Evolutionary conservation across 2,329 filamentous ascomycete species (phyloP).

Genomic region (Beauveria sp.): DNA sequence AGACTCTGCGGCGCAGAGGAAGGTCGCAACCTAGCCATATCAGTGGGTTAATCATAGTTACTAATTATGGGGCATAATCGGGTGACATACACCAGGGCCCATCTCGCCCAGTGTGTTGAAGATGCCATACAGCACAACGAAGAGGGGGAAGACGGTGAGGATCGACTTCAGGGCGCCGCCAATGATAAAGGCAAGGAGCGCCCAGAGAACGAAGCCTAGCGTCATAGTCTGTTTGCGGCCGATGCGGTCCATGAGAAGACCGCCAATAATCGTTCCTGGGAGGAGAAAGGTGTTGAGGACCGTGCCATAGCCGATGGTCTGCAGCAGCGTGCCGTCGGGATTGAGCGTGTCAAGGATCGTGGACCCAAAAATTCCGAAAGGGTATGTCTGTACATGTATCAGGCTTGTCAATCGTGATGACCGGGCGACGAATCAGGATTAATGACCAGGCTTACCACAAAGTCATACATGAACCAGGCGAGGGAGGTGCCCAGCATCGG

Average conservation of each 20-base stretch:
- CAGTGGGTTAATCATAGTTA: background rate
- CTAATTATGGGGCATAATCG: too few species aligned
- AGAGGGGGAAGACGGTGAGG: conserved; percentile 38
- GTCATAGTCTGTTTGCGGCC: conserved; percentile 25
- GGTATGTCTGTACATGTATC: conserved; percentile 15
- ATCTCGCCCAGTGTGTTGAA: conserved; percentile 29
- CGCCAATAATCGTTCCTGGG: conserved; percentile 27
- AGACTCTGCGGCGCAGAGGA: conserved; percentile 40
- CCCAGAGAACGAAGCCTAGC: conserved; percentile 18
- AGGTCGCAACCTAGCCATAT: conserved; percentile 27
- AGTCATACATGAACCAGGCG: conserved; percentile 39
- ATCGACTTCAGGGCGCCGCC: conserved; percentile 39
- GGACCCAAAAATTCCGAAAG: conserved; percentile 19
- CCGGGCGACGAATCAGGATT: too few species aligned
- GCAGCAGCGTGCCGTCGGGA: conserved; percentile 15
- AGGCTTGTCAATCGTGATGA: too few species aligned
- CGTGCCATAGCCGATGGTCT: conserved; percentile 19
- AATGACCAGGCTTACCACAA: conserved; percentile 14
- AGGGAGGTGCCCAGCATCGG: conserved; percentile 43
- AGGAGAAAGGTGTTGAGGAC: conserved; percentile 18
- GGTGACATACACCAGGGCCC: conserved; percentile 33
- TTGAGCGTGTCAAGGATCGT: conserved; percentile 18
- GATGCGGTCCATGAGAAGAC: conserved; percentile 30
- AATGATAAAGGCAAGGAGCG: conserved; percentile 40
- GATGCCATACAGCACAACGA: conserved; percentile 43